A percentile compares a stretch with the other conserved stretches of the same genome.
These are phyloP conservation scores for Parachaetomium inaequale DNA, from an alignment of 495 filamentous ascomycete species.

Conservation along the genomic window DNA sequence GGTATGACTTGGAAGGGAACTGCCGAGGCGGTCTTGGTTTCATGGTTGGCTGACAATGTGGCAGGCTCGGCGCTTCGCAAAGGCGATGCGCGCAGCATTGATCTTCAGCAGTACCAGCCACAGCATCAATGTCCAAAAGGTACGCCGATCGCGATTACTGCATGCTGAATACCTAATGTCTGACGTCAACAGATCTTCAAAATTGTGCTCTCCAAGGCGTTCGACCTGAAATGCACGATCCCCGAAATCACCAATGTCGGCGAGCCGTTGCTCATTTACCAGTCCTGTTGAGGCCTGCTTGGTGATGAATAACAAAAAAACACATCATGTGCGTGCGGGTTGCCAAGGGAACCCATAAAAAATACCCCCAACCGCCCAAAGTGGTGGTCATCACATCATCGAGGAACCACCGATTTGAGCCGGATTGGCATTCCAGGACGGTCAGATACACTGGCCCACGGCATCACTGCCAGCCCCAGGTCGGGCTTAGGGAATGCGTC, in stretches of 20 bases:
- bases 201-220: constrained; percentile 96
- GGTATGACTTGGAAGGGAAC: constrained; percentile 46
- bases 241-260: constrained; percentile 97
- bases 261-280: constrained; percentile 93
- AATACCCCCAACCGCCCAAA: background rate
- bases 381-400: constrained; percentile 11
- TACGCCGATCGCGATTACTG: constrained; percentile 34
- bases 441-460: background rate
- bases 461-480: constrained; percentile 11
- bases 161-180: constrained; percentile 11
- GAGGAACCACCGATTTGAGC: constrained; percentile 6
- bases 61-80: constrained; percentile 91
- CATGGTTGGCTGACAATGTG: constrained; percentile 7
- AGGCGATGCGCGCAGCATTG: constrained; percentile 93
- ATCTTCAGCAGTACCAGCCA: constrained; percentile 99
- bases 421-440: constrained; percentile 10
- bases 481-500: constrained; percentile 11
- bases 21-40: background rate
- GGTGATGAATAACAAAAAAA: background rate
- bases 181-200: constrained; percentile 81
- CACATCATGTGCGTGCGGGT: constrained; percentile 3
- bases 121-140: constrained; percentile 99
- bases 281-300: constrained; percentile 55
- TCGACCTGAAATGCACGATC: constrained; percentile 97
- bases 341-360: background rate